Evolutionary conservation across 225 moss, liverwort and hornwort genomes (phyloP), one percentile per base, ranked within the genome.

Genomic region (Bryum argenteum): DNA sequence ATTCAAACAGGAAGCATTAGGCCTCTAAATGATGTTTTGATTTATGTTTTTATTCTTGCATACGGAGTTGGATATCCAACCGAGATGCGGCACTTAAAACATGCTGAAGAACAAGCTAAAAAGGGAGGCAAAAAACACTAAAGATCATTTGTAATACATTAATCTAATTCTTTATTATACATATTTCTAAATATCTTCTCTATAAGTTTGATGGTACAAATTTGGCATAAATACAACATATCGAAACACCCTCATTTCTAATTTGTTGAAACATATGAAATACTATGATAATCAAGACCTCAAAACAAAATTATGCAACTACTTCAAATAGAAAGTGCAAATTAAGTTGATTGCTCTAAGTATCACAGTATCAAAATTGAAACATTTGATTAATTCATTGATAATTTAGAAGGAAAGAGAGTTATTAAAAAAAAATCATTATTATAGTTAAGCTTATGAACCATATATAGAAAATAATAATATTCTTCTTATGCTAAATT

Each of bases 21-120:
- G 63, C 93, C 93, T 1, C 26, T 89, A 1, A 87, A 85, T 54
- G 88, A 91, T 75, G 75, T 88, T 0, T 13, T 93, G 9, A 73
- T 90, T 45, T 74, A 59, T 24, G 77, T 90, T 3, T 84, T 88
- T 22, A 28, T 91, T 64, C 24, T 96, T 26, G 52, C 84, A 3
- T 96, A 96, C 66, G 88, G 79, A 9, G 18, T 96, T 56, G 77
- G 82, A 41, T 96, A 91, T 89, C 95, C 91, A 0, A 91, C 85
- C 2, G 81, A 96, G 77, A 62, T 90, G 41, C 76, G 73, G 14
- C 95, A 96, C 70, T 50, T 93, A 1, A 84, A 83, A 62, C 87
- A 96, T 69, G 78, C 61, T 11, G 84, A 88, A 77, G 88, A 93
- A 53, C 65, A 80, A 42, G 85, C 75, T 20, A 85, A 85, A 71